Percentiles rank a stretch among this genome's conserved stretches.
These are phyloP conservation scores for Zasmidium citrigriseum DNA, from an alignment of 2,329 filamentous ascomycete species.

Conservation along the genomic window DNA sequence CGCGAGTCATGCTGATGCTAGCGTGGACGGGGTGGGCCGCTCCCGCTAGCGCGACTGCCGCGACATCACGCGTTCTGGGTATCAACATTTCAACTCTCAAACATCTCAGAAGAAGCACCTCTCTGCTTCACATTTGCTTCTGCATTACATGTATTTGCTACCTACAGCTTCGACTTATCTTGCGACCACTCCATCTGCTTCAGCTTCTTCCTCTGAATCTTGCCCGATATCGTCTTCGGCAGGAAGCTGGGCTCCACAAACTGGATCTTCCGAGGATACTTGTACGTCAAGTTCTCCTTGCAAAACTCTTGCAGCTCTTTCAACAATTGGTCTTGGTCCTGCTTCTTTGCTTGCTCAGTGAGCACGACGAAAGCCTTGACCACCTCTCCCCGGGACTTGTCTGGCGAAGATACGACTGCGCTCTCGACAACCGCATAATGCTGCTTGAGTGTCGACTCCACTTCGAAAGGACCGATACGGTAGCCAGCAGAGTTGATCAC, in stretches of 20 bases:
- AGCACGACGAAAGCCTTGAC: constrained; percentile 46
- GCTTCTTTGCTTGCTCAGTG: constrained; percentile 26
- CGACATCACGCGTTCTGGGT: no score
- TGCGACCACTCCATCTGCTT: constrained; percentile 40
- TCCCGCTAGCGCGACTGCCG: no score
- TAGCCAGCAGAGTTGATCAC: constrained; percentile 46
- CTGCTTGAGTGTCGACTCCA: constrained; percentile 44
- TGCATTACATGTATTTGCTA: not conserved
- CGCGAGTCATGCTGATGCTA: not conserved
- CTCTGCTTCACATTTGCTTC: not conserved
- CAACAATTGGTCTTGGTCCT: constrained; percentile 25
- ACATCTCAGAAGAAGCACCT: no score
- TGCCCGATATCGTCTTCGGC: constrained; percentile 42
- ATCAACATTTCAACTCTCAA: no score
- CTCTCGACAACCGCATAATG: constrained; percentile 43
- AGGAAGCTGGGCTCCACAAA: constrained; percentile 41
- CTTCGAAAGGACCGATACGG: constrained; percentile 44
- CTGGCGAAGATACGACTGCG: constrained; percentile 43
- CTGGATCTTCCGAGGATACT: constrained; percentile 43
- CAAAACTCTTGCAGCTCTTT: constrained; percentile 44
- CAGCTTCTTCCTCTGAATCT: constrained; percentile 38
- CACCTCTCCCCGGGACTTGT: constrained; percentile 40
- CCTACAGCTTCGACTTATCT: constrained; percentile 25
- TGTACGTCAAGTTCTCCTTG: constrained; percentile 44
- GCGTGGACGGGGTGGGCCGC: no score